A percentile compares a stretch with the other conserved stretches of the same genome.
phyloP scores from a whole-genome alignment of 495 filamentous ascomycete genomes.

The Daldinia vernicosa region DNA sequence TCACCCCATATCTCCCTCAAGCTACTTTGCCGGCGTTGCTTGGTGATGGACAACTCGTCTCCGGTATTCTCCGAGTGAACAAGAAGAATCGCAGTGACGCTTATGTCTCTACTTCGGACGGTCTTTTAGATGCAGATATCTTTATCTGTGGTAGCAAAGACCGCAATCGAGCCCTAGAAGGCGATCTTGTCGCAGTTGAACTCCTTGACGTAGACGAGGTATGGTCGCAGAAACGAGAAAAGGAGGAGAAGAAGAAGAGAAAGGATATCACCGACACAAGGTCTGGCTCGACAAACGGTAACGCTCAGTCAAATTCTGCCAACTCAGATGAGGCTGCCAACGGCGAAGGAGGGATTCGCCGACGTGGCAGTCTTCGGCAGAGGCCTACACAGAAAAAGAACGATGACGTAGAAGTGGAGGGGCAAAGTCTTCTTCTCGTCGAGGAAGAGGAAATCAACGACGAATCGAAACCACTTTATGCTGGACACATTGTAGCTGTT shows the following conservation, averaged over 20 bases:
- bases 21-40: conserved; percentile 92
- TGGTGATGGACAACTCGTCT: conserved; percentile 90
- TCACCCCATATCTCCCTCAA: conserved; percentile 97
- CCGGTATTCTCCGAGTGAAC: conserved; percentile 96
- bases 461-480: conserved; percentile 96
- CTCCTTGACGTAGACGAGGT: conserved; percentile 98
- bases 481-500: conserved; percentile 95
- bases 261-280: conserved; percentile 97
- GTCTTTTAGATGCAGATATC: conserved; percentile 91
- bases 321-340: conserved; percentile 72
- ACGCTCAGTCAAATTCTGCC: conserved; percentile 67
- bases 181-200: conserved; percentile 94
- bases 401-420: conserved; percentile 98
- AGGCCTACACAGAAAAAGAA: conserved; percentile 99
- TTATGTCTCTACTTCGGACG: conserved; percentile 92
- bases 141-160: conserved; percentile 99
- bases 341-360: conserved; percentile 83
- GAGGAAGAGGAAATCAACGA: conserved; percentile 99
- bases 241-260: conserved; percentile 99
- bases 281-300: conserved; percentile 74
- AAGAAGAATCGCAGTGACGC: conserved; percentile 99
- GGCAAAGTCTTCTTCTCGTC: conserved; percentile 93
- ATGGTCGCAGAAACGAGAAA: conserved; percentile 97
- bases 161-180: conserved; percentile 93
- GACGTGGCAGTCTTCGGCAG: conserved; percentile 93